These are phyloP conservation scores for Vitis cinerea DNA, from an alignment of 164 flowering plant species.

Conservation along the genomic window DNA sequence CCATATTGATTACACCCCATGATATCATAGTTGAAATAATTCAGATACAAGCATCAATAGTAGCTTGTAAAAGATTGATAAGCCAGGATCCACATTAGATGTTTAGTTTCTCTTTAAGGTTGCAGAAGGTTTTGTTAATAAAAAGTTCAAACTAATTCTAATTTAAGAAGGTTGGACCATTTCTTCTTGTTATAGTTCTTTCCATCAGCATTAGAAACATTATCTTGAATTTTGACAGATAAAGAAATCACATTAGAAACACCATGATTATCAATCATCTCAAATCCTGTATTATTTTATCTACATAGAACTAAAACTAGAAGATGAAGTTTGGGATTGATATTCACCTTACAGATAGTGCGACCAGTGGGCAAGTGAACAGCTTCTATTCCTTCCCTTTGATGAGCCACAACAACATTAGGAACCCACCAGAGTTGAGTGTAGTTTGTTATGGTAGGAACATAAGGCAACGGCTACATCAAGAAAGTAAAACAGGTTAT, in stretches of 20 bases:
- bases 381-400: constrained; percentile 96
- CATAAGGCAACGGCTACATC: constrained; percentile 62
- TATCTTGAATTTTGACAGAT: not conserved
- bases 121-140: no score
- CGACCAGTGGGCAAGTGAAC: constrained; percentile 95
- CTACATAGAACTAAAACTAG: not conserved
- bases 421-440: constrained; percentile 99
- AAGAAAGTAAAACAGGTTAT: constrained; percentile 11
- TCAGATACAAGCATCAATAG: no score
- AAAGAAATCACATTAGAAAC: no score
- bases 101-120: no score
- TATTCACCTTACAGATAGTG: constrained; percentile 79
- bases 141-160: no score
- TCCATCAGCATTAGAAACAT: not conserved
- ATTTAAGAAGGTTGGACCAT: no score
- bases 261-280: not conserved
- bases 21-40: no score
- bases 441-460: constrained; percentile 94
- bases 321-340: not conserved
- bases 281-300: not conserved
- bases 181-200: not conserved
- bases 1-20: no score
- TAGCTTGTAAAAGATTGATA: no score
- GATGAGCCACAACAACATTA: constrained; percentile 96
- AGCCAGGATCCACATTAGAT: no score